Percentiles rank a stretch among this genome's conserved stretches.
These are phyloP conservation scores for Debaryomyces nepalensis DNA, from an alignment of 1,139 yeast genomes.

Conservation along the genomic window DNA sequence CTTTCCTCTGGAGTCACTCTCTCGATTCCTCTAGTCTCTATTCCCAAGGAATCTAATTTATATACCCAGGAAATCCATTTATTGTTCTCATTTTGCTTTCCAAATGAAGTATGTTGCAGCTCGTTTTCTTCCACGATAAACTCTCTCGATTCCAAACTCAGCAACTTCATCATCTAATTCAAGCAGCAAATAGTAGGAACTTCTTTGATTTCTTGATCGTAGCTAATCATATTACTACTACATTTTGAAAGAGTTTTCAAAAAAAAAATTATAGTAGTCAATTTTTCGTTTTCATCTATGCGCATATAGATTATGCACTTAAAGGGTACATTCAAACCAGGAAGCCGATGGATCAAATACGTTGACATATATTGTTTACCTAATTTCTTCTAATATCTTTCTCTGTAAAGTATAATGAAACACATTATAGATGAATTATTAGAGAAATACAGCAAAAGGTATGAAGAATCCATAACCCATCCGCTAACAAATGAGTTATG, in stretches of 20 bases:
- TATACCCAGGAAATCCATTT: conserved; percentile 19
- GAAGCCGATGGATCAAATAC: no score
- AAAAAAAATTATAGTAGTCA: no score
- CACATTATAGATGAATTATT: conserved; percentile 23
- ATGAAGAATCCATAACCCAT: conserved; percentile 41
- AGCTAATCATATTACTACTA: no score
- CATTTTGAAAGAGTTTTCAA: no score
- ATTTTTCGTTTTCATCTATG: background rate
- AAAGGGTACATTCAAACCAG: background rate
- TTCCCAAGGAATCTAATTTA: conserved; percentile 30
- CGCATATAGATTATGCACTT: conserved; percentile 10
- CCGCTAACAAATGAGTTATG: conserved; percentile 52
- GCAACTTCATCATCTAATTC: no score
- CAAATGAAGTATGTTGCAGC: background rate
- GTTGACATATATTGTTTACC: no score
- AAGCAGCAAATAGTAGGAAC: no score
- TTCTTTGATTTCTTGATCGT: no score
- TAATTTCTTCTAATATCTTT: no score
- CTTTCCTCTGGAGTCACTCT: conserved; percentile 34
- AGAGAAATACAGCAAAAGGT: conserved; percentile 27
- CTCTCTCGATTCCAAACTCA: background rate
- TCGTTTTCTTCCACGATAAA: background rate
- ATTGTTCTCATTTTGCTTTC: background rate
- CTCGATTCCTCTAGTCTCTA: conserved; percentile 39
- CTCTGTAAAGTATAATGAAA: conserved; percentile 11